Conservation (phyloP, 2,329 filamentous ascomycete genomes). For the Helicocarpus griseus region DNA sequence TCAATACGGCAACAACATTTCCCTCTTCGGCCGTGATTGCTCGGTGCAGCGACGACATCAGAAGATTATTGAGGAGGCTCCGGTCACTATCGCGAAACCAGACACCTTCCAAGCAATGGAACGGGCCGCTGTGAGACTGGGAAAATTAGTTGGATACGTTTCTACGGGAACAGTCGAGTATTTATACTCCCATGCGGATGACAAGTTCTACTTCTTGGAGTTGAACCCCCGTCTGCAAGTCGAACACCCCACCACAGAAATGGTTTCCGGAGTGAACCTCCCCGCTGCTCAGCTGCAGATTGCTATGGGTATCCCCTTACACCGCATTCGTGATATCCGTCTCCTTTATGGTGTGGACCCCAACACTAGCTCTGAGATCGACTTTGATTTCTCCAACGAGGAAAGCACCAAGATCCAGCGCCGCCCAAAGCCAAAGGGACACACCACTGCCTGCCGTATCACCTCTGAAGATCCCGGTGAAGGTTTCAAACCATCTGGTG, state of each 20-base stretch:
- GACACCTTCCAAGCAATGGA: constrained; percentile 94
- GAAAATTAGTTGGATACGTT: constrained; percentile 91
- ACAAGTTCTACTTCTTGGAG: constrained; percentile 99
- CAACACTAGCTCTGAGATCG: constrained; percentile 74
- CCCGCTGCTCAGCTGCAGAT: constrained; percentile 96
- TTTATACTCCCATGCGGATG: constrained; percentile 92
- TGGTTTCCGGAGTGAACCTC: constrained; percentile 96
- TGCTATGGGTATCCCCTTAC: constrained; percentile 94
- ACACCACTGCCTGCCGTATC: constrained; percentile 97
- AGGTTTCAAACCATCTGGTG: constrained; percentile 98
- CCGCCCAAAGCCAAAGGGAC: constrained; percentile 84
- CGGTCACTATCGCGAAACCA: constrained; percentile 87
- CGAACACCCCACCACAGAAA: constrained; percentile 98
- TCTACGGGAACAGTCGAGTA: constrained; percentile 98
- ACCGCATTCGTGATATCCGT: constrained; percentile 92
- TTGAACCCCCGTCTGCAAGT: constrained; percentile 98
- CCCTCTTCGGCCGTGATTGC: constrained; percentile 95
- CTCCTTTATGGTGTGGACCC: constrained; percentile 93
- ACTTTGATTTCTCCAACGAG: constrained; percentile 90
- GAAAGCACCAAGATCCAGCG: constrained; percentile 77
- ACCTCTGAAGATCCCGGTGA: constrained; percentile 98
- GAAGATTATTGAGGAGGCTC: constrained; percentile 99
- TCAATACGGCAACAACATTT: constrained; percentile 99
- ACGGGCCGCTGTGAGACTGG: constrained; percentile 86
- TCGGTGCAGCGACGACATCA: constrained; percentile 97